A percentile compares a stretch with the other conserved stretches of the same genome.
Conservation (phyloP, 805 yeast species). For the Ogataea glucozyma region DNA sequence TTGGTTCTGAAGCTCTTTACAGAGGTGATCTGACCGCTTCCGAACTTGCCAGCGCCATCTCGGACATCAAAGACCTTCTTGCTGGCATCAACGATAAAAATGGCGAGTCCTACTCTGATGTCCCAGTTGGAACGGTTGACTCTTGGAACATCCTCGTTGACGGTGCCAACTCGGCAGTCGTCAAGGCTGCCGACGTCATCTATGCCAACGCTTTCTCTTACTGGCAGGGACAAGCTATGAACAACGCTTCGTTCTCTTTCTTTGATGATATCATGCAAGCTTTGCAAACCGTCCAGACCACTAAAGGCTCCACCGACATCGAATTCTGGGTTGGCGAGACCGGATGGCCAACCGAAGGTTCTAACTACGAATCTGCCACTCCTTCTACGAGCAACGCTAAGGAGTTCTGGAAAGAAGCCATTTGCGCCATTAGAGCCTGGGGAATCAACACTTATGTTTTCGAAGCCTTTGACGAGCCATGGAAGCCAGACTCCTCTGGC, state of each 20-base stretch:
- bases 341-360: conserved; percentile 94
- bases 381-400: conserved; percentile 78
- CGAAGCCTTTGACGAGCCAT: conserved; percentile 94
- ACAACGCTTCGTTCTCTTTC: conserved; percentile 86
- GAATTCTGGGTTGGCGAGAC: conserved; percentile 97
- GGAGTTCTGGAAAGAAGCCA: conserved; percentile 80
- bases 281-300: conserved; percentile 79
- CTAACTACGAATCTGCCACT: conserved; percentile 60
- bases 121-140: conserved; percentile 90
- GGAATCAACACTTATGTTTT: conserved; percentile 90
- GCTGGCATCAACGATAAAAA: conserved; percentile 68
- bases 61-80: conserved; percentile 59
- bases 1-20: conserved; percentile 95
- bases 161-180: conserved; percentile 67
- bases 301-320: conserved; percentile 84
- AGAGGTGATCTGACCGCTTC: conserved; percentile 81
- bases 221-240: conserved; percentile 95
- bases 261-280: conserved; percentile 98
- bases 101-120: conserved; percentile 71
- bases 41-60: conserved; percentile 68
- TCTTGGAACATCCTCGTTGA: conserved; percentile 93
- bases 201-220: conserved; percentile 96
- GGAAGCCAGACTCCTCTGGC: conserved; percentile 93
- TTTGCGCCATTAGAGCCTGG: conserved; percentile 95
- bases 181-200: conserved; percentile 79